These are phyloP conservation scores for Neonectria punicea DNA, from an alignment of 2,329 filamentous ascomycete genomes.

Conservation along the genomic window DNA sequence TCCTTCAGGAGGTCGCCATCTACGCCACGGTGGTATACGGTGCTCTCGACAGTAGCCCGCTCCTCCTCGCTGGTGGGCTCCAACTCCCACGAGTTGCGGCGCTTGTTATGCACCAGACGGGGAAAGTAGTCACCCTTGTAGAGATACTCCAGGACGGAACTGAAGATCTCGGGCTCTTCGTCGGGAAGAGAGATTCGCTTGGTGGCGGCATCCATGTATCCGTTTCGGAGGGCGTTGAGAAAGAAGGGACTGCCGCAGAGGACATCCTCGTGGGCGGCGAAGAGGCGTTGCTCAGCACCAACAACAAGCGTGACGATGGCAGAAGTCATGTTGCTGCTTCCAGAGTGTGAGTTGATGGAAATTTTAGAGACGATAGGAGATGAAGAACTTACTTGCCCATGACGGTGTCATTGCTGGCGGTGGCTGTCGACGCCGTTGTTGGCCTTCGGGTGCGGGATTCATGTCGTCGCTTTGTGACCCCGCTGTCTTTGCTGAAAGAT, in stretches of 20 bases:
- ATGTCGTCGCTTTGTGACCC: constrained; percentile 65
- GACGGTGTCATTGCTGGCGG: constrained; percentile 51
- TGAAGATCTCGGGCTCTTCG: constrained; percentile 91
- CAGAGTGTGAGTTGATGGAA: constrained; percentile 11
- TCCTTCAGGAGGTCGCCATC: constrained; percentile 82
- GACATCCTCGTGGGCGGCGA: constrained; percentile 90
- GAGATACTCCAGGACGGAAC: constrained; percentile 87
- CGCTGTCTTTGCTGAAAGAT: constrained; percentile 65
- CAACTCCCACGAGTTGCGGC: constrained; percentile 82
- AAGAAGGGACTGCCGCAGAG: constrained; percentile 85
- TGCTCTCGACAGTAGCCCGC: constrained; percentile 65
- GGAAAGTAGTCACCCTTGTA: constrained; percentile 96
- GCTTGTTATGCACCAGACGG: constrained; percentile 83
- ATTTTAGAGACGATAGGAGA: neutral
- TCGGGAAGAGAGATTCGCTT: constrained; percentile 84
- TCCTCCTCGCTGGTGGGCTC: constrained; percentile 67
- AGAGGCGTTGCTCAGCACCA: constrained; percentile 84
- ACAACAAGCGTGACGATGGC: constrained; percentile 84
- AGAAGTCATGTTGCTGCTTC: constrained; percentile 65
- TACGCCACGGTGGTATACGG: constrained; percentile 73
- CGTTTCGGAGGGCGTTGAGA: constrained; percentile 49
- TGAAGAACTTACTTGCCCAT: constrained; percentile 55
- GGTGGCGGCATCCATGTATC: constrained; percentile 48
- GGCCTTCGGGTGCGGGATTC: constrained; percentile 61
- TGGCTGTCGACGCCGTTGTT: constrained; percentile 56